Evolutionary conservation across 768 basidiomycete species (phyloP).

Genomic region (Leccinum olivaceopallidum): DNA sequence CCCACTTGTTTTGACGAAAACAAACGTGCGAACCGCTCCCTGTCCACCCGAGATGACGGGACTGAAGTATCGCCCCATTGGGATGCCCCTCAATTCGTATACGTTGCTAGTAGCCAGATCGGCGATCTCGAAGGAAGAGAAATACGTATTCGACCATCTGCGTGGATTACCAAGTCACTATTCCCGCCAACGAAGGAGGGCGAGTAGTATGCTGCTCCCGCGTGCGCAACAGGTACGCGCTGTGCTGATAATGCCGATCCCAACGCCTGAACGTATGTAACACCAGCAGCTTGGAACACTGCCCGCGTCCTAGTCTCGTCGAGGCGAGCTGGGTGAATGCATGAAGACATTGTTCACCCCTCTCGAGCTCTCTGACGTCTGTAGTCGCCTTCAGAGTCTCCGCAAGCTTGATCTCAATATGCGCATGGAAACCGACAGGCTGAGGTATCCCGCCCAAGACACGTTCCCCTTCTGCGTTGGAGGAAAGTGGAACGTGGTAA

Average conservation of each 20-base stretch:
- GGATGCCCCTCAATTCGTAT: conserved; percentile 55
- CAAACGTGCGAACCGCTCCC: conserved; percentile 47
- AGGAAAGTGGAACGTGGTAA: conserved; percentile 53
- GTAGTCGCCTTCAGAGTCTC: conserved; percentile 51
- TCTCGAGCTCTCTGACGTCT: conserved; percentile 56
- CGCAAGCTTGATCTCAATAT: conserved; percentile 63
- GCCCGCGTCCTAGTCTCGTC: conserved; percentile 54
- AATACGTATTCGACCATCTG: conserved; percentile 65
- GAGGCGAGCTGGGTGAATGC: conserved; percentile 61
- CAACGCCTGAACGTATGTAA: conserved; percentile 28
- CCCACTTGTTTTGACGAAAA: conserved; percentile 64
- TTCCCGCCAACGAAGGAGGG: conserved; percentile 53
- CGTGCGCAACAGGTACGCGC: conserved; percentile 47
- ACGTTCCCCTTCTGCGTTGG: conserved; percentile 47
- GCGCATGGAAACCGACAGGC: conserved; percentile 59
- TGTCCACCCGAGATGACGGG: conserved; percentile 51
- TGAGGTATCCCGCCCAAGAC: conserved; percentile 40
- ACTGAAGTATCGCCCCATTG: conserved; percentile 65
- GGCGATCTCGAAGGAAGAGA: conserved; percentile 66
- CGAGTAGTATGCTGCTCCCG: conserved; percentile 59
- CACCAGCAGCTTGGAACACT: conserved; percentile 69
- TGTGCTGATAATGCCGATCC: conserved; percentile 35
- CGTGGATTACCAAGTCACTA: conserved; percentile 54
- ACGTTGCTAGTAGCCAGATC: conserved; percentile 45
- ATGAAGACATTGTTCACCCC: conserved; percentile 53